phyloP scores from a whole-genome alignment of 352 stramenopile species.

The Thraustochytrium sp. region DNA sequence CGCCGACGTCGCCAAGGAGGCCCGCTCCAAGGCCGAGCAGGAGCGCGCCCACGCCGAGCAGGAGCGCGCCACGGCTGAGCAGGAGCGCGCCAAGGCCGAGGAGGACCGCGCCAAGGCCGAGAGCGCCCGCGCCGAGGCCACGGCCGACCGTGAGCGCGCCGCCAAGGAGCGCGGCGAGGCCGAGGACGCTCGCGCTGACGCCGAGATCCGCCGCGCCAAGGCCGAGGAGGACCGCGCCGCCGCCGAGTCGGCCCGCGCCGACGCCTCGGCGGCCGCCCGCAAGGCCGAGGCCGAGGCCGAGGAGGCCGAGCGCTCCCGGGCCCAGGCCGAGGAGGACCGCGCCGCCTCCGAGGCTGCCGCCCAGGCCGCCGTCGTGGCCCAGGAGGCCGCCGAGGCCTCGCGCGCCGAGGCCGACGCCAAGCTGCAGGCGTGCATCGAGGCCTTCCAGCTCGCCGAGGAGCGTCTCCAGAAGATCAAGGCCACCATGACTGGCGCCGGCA shows the following conservation, averaged over 20 bases:
- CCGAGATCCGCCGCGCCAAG: neutral
- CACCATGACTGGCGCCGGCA: constrained; percentile 22
- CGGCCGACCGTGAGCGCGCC: neutral
- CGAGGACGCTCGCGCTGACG: constrained; percentile 1
- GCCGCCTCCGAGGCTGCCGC: neutral
- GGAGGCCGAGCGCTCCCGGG: neutral
- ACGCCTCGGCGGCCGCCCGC: neutral
- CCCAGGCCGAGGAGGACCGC: neutral
- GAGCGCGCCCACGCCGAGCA: neutral
- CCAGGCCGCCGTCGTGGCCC: neutral
- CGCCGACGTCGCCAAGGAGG: neutral
- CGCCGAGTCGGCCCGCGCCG: neutral
- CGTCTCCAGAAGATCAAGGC: constrained; percentile 40
- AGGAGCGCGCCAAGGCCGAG: neutral
- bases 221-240: constrained; percentile 13
- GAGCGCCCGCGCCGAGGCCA: neutral
- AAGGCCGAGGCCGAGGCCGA: constrained; percentile 29
- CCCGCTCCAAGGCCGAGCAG: neutral
- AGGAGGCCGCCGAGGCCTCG: neutral
- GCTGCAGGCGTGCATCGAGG: constrained; percentile 13
- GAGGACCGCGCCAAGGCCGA: neutral
- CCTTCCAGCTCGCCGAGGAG: neutral
- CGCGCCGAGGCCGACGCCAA: constrained; percentile 20
- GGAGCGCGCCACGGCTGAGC: neutral
- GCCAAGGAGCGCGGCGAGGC: constrained; percentile 10